Base-by-base conservation (phyloP, 2,329 filamentous ascomycete species). In the Trichoderma atroviride region DNA sequence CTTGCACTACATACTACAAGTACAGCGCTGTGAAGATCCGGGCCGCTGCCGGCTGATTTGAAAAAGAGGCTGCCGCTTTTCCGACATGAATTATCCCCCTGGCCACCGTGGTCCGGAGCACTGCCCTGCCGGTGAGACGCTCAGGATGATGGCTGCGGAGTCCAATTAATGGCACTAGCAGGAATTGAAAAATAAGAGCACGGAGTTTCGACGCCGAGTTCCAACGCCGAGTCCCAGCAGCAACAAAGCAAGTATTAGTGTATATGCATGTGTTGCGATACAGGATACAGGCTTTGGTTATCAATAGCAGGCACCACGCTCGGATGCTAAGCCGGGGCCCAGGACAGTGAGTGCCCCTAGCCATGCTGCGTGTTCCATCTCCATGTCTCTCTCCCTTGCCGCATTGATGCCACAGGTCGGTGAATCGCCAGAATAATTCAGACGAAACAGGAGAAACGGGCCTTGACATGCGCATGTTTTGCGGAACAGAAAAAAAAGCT, bases 381-480 rank as follows among this genome's bases (percentile, higher is more conserved):
- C 43, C 64, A 64, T 55, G 60, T 24, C 56, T 63, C 56, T 55
- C 60, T 62, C 61, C 61, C 63, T 58, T 66, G 64, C 31, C 50
- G 64, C 64, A 59, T 58, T 58, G 29, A 50, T 66, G 27, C 53
- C 24, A 58, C 55, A 59, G 47, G 64, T 52, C 55, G 63, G 63
- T 67, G 63, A 52, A 29, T 24, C 40, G 22, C 53, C 55, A 67
- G 35, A 52, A 58, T 14, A 67, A 59, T 67, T 67, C 64, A 59
- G 55, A 67, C 64, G 64, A 67, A 67, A 67, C 64, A 67, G 64
- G 64, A 52, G 64, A 59, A 67, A 67, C 40, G 64, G 64, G 64
- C 50, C 53, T 52, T 40, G 19, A 55, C 50, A 64, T 52, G 64
- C 55, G 52, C 50, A 35, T n/a, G 29, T 24, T 52, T 52, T 35